Percentiles rank a stretch among this genome's conserved stretches.
Conservation (phyloP, 257 asterid species). For the Lycium barbarum region DNA sequence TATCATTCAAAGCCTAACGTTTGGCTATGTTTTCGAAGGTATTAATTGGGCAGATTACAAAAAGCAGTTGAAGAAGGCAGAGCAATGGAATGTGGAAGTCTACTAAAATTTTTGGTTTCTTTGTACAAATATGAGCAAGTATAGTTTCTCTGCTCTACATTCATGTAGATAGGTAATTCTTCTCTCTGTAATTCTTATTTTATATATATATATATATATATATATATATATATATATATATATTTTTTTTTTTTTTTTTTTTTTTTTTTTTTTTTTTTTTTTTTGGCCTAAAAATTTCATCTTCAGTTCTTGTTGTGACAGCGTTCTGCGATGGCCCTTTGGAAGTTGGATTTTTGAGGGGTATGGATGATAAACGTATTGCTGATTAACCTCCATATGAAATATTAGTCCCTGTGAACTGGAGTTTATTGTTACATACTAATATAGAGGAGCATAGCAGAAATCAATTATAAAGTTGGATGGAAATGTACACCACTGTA, state of each 20-base stretch:
- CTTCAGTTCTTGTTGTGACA: constrained; percentile 12
- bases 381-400: constrained; percentile 11
- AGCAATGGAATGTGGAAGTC: constrained; percentile 98
- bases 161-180: constrained; percentile 58
- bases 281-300: neutral
- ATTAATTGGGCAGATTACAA: constrained; percentile 85
- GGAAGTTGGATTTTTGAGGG: constrained; percentile 52
- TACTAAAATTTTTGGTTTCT: constrained; percentile 53
- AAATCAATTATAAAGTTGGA: neutral
- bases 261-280: neutral
- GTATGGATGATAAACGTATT: constrained; percentile 5
- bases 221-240: too few species aligned
- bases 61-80: constrained; percentile 78
- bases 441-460: neutral
- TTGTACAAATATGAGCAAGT: constrained; percentile 53
- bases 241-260: too few species aligned
- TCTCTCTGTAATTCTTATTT: constrained; percentile 12
- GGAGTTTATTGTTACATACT: neutral
- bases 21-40: constrained; percentile 46
- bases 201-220: too few species aligned
- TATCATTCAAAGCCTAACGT: neutral
- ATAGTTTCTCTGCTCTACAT: constrained; percentile 37
- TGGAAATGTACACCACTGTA: neutral
- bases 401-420: neutral
- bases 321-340: constrained; percentile 36